Evolutionary conservation across 2,329 filamentous ascomycete species (phyloP).

Genomic region (Corinectria fuckeliana): DNA sequence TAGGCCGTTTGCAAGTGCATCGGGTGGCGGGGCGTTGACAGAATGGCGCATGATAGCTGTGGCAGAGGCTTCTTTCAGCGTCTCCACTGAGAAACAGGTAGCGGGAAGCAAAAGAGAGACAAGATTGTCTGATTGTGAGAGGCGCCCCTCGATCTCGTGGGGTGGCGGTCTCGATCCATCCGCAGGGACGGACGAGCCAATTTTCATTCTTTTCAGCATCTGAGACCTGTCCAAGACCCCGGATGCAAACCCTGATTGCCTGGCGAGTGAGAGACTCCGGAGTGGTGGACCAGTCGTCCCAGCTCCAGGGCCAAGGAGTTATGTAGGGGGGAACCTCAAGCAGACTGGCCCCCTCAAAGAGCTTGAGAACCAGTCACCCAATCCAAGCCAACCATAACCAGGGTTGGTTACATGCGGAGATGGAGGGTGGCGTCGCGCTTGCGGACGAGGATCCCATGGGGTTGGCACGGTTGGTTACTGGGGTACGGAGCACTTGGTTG

Average conservation of each 20-base stretch:
- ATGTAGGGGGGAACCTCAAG: background rate
- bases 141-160: background rate
- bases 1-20: too few species aligned
- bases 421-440: conserved; percentile 10
- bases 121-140: too few species aligned
- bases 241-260: too few species aligned
- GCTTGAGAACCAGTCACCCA: background rate
- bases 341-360: background rate
- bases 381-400: too few species aligned
- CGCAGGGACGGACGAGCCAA: background rate
- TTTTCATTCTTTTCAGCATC: background rate
- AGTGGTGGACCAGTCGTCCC: conserved; percentile 3
- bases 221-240: too few species aligned
- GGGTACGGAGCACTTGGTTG: background rate
- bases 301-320: background rate
- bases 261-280: background rate
- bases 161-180: background rate
- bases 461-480: conserved; percentile 13
- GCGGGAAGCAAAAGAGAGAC: too few species aligned
- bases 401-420: conserved; percentile 23
- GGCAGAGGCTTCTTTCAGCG: too few species aligned
- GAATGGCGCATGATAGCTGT: too few species aligned
- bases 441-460: conserved; percentile 15
- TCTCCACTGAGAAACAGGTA: too few species aligned
- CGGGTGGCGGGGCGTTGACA: too few species aligned